These are phyloP conservation scores for Penicillium sp. DNA, from an alignment of 2,329 filamentous ascomycete genomes.

Conservation along the genomic window DNA sequence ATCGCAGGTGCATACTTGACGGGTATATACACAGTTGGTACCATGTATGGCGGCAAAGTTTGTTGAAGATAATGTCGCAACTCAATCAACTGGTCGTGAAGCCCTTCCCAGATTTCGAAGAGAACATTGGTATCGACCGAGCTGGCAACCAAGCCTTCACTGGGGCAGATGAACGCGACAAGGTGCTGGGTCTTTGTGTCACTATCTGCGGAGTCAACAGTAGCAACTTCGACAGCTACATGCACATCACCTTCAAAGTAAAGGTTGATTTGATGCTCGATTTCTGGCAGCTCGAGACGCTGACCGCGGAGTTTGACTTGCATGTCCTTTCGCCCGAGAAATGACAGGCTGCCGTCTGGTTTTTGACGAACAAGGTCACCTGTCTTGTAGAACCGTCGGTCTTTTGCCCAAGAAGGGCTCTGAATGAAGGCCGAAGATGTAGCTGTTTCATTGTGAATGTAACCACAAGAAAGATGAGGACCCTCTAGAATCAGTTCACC, in stretches of 20 bases:
- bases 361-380: too few species aligned
- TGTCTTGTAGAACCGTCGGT: too few species aligned
- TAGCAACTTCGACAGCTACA: slow-evolving; percentile 1
- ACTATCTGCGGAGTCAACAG: not conserved
- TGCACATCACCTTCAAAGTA: not conserved
- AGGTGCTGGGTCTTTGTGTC: not conserved
- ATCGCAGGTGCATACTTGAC: slow-evolving; percentile 19
- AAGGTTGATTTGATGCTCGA: too few species aligned
- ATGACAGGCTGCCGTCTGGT: too few species aligned
- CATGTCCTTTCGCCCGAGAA: too few species aligned
- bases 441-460: too few species aligned
- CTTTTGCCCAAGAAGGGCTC: too few species aligned
- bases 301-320: too few species aligned
- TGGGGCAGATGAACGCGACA: not conserved
- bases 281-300: too few species aligned
- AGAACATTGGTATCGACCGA: not conserved
- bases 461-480: too few species aligned
- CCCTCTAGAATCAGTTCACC: too few species aligned
- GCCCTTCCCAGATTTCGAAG: not conserved
- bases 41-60: slow-evolving; percentile 26
- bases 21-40: slow-evolving; percentile 21
- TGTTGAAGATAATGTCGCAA: not conserved
- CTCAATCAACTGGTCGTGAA: not conserved
- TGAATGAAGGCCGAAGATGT: too few species aligned
- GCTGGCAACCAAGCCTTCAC: not conserved